Conservation (phyloP, 2,329 filamentous ascomycete species). For the Arthrobotrys musiformis region DNA sequence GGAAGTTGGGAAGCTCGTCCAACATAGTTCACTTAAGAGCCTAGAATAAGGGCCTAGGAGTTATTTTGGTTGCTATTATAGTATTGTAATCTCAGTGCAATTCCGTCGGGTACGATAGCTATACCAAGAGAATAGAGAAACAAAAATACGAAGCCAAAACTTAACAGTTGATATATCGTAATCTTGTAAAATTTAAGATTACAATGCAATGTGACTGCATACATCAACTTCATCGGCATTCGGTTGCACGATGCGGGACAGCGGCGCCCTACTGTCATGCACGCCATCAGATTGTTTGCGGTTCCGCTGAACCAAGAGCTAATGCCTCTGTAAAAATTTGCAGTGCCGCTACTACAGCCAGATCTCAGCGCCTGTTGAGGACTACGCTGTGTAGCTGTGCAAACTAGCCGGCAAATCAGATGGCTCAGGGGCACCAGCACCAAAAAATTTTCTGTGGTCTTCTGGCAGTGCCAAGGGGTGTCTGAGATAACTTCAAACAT, state of each 20-base stretch:
- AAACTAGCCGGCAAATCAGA: slow-evolving; percentile 35
- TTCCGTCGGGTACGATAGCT: slow-evolving; percentile 7
- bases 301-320: slow-evolving; percentile 14
- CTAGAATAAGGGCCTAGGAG: no score
- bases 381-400: slow-evolving; percentile 22
- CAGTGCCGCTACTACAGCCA: slow-evolving; percentile 11
- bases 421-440: slow-evolving; percentile 41
- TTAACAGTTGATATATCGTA: slow-evolving; percentile 9
- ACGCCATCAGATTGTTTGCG: slow-evolving; percentile 3
- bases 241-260: slow-evolving; percentile 2
- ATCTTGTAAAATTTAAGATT: slow-evolving; percentile 25
- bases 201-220: slow-evolving; percentile 14
- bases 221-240: not conserved
- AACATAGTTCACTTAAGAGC: slow-evolving; percentile 9
- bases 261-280: slow-evolving; percentile 16
- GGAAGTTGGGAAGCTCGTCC: slow-evolving; percentile 39
- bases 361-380: slow-evolving; percentile 47
- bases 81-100: not conserved
- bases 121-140: not conserved
- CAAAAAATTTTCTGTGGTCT: slow-evolving; percentile 11
- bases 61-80: slow-evolving; percentile 20
- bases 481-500: slow-evolving; percentile 55
- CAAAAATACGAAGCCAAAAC: slow-evolving; percentile 15
- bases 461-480: slow-evolving; percentile 40
- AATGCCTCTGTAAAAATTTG: slow-evolving; percentile 22